These are phyloP conservation scores for Cyclostephanos invisitatus DNA, from an alignment of 108 stramenopile species.

Conservation along the genomic window DNA sequence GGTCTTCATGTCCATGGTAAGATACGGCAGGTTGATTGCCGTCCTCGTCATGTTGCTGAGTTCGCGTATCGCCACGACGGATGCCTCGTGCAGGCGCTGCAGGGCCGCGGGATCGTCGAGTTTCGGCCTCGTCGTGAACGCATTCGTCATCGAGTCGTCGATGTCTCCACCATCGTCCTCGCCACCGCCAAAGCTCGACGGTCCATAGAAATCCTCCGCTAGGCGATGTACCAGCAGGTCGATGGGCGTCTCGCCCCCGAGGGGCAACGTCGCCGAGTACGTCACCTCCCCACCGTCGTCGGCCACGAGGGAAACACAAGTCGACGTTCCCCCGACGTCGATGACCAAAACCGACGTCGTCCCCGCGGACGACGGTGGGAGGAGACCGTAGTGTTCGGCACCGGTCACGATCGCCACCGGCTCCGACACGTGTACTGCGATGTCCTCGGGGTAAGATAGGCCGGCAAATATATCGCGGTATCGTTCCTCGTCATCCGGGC, in stretches of 20 bases:
- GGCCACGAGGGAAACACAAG: constrained; percentile 57
- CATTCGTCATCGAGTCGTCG: constrained; percentile 19
- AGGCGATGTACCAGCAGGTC: constrained; percentile 58
- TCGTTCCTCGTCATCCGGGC: constrained; percentile 1
- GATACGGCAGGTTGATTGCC: constrained; percentile 73
- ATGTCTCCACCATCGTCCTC: constrained; percentile 21
- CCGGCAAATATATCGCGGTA: constrained; percentile 19
- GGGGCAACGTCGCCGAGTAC: constrained; percentile 37
- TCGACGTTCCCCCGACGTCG: constrained; percentile 69
- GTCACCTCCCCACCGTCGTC: constrained; percentile 39
- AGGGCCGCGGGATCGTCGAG: constrained; percentile 38
- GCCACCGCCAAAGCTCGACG: neutral
- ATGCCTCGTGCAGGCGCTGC: constrained; percentile 44
- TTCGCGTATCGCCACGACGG: constrained; percentile 56
- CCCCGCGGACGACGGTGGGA: constrained; percentile 27
- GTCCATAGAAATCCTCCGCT: constrained; percentile 37
- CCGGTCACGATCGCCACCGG: constrained; percentile 76
- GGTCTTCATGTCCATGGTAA: constrained; percentile 52
- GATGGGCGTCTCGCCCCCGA: constrained; percentile 72
- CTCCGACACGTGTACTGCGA: constrained; percentile 56
- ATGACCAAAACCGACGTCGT: constrained; percentile 55
- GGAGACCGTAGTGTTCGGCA: constrained; percentile 56
- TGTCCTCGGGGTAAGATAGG: constrained; percentile 30
- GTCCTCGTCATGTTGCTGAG: constrained; percentile 57
- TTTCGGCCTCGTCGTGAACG: constrained; percentile 14